A percentile compares a stretch with the other conserved stretches of the same genome.
phyloP scores from a whole-genome alignment of 2,329 filamentous ascomycete genomes.

The Myotisia sp. region DNA sequence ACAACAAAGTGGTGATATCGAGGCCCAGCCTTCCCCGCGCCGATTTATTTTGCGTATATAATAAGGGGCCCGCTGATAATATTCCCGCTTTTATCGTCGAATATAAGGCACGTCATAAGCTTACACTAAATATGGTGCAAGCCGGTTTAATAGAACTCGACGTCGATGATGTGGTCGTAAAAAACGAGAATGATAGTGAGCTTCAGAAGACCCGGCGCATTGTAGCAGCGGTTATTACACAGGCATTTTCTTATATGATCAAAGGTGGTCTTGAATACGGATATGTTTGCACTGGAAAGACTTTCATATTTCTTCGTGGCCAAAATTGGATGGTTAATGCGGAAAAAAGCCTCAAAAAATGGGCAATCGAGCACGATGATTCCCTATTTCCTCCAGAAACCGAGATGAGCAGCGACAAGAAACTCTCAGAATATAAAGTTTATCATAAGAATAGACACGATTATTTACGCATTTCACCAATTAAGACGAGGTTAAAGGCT shows the following conservation, averaged over 20 bases:
- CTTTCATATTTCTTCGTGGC: constrained; percentile 30
- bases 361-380: constrained; percentile 11
- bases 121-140: constrained; percentile 31
- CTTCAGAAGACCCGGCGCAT: constrained; percentile 17
- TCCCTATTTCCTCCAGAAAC: neutral
- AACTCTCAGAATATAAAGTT: neutral
- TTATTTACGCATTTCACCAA: neutral
- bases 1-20: constrained; percentile 1
- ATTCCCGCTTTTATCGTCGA: constrained; percentile 23
- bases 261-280: constrained; percentile 32
- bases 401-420: neutral
- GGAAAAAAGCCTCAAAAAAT: constrained; percentile 11
- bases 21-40: constrained; percentile 13
- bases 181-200: constrained; percentile 18
- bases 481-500: neutral
- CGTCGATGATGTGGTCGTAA: constrained; percentile 26
- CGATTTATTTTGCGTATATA: constrained; percentile 17
- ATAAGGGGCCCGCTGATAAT: constrained; percentile 10
- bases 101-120: constrained; percentile 37
- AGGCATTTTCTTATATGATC: constrained; percentile 40
- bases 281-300: constrained; percentile 31
- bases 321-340: constrained; percentile 13
- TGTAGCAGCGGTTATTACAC: constrained; percentile 31
- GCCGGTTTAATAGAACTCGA: constrained; percentile 30
- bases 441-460: neutral